A percentile compares a stretch with the other conserved stretches of the same genome.
phyloP scores from a whole-genome alignment of 2,329 filamentous ascomycete genomes.

The Pestalotiopsis sp. region DNA sequence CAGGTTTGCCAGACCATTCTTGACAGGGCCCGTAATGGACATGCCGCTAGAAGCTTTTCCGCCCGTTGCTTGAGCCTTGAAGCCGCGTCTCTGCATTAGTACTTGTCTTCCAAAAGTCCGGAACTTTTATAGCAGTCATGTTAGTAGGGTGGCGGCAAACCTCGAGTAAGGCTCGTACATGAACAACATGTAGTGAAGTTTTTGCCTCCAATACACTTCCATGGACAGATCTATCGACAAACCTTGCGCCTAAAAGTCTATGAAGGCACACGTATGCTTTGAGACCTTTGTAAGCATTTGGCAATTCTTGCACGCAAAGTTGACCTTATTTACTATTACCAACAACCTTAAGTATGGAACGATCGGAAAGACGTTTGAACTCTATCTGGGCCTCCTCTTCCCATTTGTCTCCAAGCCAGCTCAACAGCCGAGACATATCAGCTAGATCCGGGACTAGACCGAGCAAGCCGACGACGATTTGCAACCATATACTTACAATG shows the following conservation, averaged over 20 bases:
- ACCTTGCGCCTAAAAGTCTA: neutral
- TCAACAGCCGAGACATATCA: neutral
- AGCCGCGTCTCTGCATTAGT: conserved; percentile 19
- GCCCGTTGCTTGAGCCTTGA: neutral
- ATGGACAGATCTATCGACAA: neutral
- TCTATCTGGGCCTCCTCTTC: neutral
- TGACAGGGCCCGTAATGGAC: neutral
- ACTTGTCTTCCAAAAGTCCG: neutral
- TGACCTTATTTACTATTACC: neutral
- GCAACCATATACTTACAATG: neutral
- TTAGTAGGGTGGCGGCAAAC: neutral
- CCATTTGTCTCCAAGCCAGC: neutral
- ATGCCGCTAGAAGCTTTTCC: neutral
- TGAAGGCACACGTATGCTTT: neutral
- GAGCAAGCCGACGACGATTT: neutral
- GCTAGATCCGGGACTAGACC: neutral
- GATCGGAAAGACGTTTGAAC: neutral
- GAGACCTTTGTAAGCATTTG: neutral
- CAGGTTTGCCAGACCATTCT: neutral
- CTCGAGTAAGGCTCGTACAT: neutral
- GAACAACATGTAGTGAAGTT: neutral
- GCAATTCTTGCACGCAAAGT: neutral
- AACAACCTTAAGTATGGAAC: neutral
- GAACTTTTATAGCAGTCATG: neutral
- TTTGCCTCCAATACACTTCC: neutral